Evolutionary conservation across 331 rosid species (phyloP).

Genomic region (Spiraea crenata): DNA sequence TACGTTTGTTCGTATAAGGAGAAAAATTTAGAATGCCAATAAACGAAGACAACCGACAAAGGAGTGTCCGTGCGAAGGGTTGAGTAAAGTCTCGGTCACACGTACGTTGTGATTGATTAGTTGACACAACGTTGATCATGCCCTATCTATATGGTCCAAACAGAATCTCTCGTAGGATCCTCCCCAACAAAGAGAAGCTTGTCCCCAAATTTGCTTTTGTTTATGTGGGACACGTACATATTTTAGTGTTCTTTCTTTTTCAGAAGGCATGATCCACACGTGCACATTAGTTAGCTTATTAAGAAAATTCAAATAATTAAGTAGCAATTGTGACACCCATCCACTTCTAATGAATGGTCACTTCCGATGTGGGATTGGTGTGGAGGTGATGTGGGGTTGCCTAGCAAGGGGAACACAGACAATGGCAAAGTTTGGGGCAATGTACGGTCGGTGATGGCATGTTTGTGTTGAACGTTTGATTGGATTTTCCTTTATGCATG

Average conservation of each 20-base stretch:
- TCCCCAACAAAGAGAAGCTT: background rate
- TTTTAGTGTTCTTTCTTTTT: conserved; percentile 3
- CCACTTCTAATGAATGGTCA: conserved; percentile 11
- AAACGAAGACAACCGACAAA: background rate
- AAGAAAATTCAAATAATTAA: too few species aligned
- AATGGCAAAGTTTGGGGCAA: too few species aligned
- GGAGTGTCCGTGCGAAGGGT: background rate
- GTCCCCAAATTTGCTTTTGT: conserved; percentile 1
- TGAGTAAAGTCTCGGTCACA: conserved; percentile 10
- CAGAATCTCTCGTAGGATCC: background rate
- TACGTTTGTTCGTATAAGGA: too few species aligned
- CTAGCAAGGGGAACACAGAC: too few species aligned
- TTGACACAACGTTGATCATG: conserved; percentile 1
- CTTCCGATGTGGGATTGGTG: background rate
- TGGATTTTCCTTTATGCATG: too few species aligned
- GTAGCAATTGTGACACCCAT: conserved; percentile 1
- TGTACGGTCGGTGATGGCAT: too few species aligned
- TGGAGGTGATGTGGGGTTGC: too few species aligned
- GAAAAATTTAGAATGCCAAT: too few species aligned
- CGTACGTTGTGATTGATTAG: background rate
- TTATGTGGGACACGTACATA: background rate
- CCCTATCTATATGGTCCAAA: conserved; percentile 17
- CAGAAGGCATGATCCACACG: conserved; percentile 16
- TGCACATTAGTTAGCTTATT: background rate
- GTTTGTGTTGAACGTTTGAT: too few species aligned